A percentile compares a stretch with the other conserved stretches of the same genome.
phyloP scores from a whole-genome alignment of 305 asterid genomes.

The Petunia hybrid region DNA sequence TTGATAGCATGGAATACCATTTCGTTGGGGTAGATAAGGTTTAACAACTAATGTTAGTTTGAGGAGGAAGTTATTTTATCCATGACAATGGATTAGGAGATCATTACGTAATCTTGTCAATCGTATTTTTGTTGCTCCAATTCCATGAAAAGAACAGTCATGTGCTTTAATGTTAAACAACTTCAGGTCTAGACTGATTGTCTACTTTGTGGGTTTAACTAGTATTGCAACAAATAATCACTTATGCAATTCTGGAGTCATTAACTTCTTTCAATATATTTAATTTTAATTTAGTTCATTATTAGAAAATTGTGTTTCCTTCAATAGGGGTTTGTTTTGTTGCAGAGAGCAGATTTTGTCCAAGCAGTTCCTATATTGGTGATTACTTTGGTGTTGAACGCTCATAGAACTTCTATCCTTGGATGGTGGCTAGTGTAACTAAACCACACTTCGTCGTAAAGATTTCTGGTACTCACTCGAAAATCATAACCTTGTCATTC shows the following conservation, averaged over 20 bases:
- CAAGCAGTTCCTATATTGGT: neutral
- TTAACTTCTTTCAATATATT: neutral
- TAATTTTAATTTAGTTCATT: neutral
- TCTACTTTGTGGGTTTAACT: neutral
- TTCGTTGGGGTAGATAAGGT: no score
- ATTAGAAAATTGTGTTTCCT: neutral
- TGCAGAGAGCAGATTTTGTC: neutral
- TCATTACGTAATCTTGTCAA: no score
- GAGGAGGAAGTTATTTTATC: no score
- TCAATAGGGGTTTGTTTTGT: neutral
- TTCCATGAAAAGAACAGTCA: constrained; percentile 7
- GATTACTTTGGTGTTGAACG: neutral
- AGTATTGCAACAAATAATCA: neutral
- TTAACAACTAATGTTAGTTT: no score
- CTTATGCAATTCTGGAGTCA: neutral
- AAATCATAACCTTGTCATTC: neutral
- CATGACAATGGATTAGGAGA: no score
- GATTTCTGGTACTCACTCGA: neutral
- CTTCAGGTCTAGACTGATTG: neutral
- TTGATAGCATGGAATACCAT: no score
- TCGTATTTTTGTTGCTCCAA: neutral
- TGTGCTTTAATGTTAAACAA: neutral
- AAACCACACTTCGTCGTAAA: neutral
- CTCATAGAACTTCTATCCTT: neutral
- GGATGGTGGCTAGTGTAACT: neutral